Evolutionary conservation across 148 eudicot species (phyloP).

Genomic region (Rheum nobile): DNA sequence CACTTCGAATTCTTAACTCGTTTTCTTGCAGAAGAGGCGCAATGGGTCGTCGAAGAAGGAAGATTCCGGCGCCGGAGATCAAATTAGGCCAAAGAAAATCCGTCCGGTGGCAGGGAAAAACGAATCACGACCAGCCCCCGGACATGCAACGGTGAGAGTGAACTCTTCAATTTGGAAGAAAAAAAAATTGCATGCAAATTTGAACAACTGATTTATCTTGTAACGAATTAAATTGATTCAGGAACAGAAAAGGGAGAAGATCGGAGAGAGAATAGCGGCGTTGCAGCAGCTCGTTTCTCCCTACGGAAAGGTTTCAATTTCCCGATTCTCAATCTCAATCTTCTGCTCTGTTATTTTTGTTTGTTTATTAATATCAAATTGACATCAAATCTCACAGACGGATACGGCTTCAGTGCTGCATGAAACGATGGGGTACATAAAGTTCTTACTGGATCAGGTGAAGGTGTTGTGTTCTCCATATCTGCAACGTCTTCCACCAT

Average conservation of each 20-base stretch:
- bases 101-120: neutral
- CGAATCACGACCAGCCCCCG: neutral
- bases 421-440: slow-evolving; percentile 36
- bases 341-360: neutral
- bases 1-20: neutral
- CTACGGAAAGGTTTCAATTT: slow-evolving; percentile 25
- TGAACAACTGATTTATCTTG: neutral
- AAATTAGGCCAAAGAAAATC: neutral
- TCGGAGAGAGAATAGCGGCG: slow-evolving; percentile 25
- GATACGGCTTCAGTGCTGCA: slow-evolving; percentile 37
- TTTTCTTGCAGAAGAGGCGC: slow-evolving; percentile 20
- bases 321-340: neutral
- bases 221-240: neutral
- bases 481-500: slow-evolving; percentile 14
- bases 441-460: slow-evolving; percentile 34
- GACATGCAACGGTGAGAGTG: neutral
- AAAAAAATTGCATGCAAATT: neutral
- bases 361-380: neutral
- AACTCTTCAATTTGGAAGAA: neutral
- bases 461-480: slow-evolving; percentile 30
- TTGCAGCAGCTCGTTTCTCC: slow-evolving; percentile 37
- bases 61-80: neutral
- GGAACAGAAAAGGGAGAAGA: slow-evolving; percentile 20
- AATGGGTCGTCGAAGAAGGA: slow-evolving; percentile 19
- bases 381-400: slow-evolving; percentile 12